phyloP scores from a whole-genome alignment of 108 stramenopile species.

The Fistulifera solaris region DNA sequence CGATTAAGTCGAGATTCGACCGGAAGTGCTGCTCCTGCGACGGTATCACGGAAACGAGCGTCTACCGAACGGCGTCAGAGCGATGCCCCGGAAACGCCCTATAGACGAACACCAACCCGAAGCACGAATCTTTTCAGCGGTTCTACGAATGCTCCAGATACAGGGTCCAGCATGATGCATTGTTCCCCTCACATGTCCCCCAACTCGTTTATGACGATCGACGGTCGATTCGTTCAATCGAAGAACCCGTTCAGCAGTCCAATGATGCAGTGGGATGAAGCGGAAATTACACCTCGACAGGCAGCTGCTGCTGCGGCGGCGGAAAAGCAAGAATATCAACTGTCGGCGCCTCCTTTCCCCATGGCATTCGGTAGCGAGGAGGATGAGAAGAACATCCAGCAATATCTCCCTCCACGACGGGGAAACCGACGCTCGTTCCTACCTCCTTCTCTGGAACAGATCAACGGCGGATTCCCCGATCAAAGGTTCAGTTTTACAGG shows the following conservation, averaged over 20 bases:
- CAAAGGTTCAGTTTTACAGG: slow-evolving; percentile 29
- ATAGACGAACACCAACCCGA: no score
- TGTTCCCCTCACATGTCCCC: slow-evolving; percentile 6
- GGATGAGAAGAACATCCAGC: neutral
- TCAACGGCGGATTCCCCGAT: slow-evolving; percentile 23
- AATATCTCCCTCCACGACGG: neutral
- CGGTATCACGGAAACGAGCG: no score
- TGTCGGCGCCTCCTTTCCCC: slow-evolving; percentile 8
- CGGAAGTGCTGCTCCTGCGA: no score
- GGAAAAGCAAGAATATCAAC: no score
- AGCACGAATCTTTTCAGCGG: no score
- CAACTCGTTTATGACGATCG: slow-evolving; percentile 21
- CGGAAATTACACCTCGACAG: neutral
- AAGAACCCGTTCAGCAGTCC: slow-evolving; percentile 51
- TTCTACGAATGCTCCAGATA: neutral
- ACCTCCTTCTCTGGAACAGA: neutral
- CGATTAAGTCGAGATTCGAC: no score
- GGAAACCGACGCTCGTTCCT: neutral
- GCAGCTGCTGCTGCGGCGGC: neutral
- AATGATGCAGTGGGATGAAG: slow-evolving; percentile 17
- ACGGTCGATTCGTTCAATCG: slow-evolving; percentile 38
- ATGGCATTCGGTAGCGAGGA: slow-evolving; percentile 4
- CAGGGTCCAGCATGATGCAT: neutral
- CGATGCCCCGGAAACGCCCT: no score
- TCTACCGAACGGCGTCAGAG: no score